These are phyloP conservation scores for Xylaria sp. DNA, from an alignment of 2,329 filamentous ascomycete genomes.

Conservation along the genomic window DNA sequence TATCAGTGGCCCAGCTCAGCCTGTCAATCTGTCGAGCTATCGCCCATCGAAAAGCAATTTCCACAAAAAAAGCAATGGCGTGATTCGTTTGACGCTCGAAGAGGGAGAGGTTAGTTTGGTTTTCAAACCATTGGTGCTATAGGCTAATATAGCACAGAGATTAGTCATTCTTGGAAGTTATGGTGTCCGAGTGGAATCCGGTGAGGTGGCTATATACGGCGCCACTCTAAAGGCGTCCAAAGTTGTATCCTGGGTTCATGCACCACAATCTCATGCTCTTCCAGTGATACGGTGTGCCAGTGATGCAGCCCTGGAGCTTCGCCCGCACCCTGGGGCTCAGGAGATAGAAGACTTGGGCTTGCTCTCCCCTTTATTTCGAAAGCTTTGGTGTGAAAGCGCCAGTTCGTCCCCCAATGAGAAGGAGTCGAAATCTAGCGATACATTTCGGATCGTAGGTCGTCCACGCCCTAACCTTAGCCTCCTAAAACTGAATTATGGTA, in stretches of 20 bases:
- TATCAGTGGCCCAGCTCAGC: slow-evolving; percentile 7
- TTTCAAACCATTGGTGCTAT: slow-evolving; percentile 18
- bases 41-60: slow-evolving; percentile 37
- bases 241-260: slow-evolving; percentile 62
- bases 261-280: slow-evolving; percentile 71
- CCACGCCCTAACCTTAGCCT: background rate
- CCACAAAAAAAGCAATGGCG: slow-evolving; percentile 33
- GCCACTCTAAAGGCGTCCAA: slow-evolving; percentile 61
- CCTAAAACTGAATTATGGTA: slow-evolving; percentile 42
- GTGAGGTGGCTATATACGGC: slow-evolving; percentile 69
- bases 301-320: slow-evolving; percentile 59
- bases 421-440: slow-evolving; percentile 31
- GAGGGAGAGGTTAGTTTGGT: slow-evolving; percentile 39
- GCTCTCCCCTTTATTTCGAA: slow-evolving; percentile 69
- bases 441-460: slow-evolving; percentile 58
- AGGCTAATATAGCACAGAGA: slow-evolving; percentile 49
- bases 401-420: slow-evolving; percentile 36
- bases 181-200: slow-evolving; percentile 64
- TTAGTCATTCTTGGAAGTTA: slow-evolving; percentile 71
- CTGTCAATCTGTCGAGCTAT: slow-evolving; percentile 38
- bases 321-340: slow-evolving; percentile 55
- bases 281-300: slow-evolving; percentile 66
- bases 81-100: slow-evolving; percentile 33
- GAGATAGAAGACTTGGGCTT: slow-evolving; percentile 59
- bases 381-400: slow-evolving; percentile 64